Evolutionary conservation across 495 filamentous ascomycete species (phyloP).

Genomic region (Jackrogersella minutella): DNA sequence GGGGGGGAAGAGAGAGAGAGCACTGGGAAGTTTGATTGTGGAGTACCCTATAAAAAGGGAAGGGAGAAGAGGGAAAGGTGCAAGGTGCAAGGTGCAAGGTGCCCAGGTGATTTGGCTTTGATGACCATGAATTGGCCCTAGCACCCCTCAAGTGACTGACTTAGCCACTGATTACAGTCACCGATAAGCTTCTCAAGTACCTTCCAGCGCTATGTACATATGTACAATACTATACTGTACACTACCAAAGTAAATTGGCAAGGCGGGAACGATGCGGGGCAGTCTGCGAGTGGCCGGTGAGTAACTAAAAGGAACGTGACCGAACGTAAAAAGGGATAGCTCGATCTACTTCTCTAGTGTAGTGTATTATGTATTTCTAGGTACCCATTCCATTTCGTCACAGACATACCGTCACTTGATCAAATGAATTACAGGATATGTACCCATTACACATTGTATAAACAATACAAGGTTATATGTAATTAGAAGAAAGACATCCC

Average conservation of each 20-base stretch:
- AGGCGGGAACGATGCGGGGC: slow-evolving; percentile 24
- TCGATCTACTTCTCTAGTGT: slow-evolving; percentile 6
- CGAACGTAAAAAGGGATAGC: slow-evolving; percentile 30
- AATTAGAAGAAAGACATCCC: too few species aligned
- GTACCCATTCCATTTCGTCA: not conserved
- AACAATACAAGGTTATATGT: too few species aligned
- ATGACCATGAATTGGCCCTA: slow-evolving; percentile 29
- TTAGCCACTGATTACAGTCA: slow-evolving; percentile 22
- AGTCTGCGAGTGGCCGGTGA: slow-evolving; percentile 24
- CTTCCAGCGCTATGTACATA: too few species aligned
- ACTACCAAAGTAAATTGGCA: too few species aligned
- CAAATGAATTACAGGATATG: too few species aligned
- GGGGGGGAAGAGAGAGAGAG: not conserved
- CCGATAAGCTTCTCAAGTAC: slow-evolving; percentile 30
- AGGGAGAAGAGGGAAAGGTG: not conserved
- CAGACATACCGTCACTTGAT: slow-evolving; percentile 1
- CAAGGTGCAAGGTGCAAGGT: too few species aligned
- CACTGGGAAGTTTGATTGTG: too few species aligned
- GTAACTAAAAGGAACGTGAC: slow-evolving; percentile 25
- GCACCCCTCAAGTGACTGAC: slow-evolving; percentile 11
- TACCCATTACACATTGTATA: too few species aligned
- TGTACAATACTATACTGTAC: too few species aligned
- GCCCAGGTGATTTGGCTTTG: slow-evolving; percentile 30
- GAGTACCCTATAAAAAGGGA: not conserved
- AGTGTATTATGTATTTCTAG: too few species aligned